phyloP scores from a whole-genome alignment of 495 filamentous ascomycete species.

The Xeromyces bisporus region DNA sequence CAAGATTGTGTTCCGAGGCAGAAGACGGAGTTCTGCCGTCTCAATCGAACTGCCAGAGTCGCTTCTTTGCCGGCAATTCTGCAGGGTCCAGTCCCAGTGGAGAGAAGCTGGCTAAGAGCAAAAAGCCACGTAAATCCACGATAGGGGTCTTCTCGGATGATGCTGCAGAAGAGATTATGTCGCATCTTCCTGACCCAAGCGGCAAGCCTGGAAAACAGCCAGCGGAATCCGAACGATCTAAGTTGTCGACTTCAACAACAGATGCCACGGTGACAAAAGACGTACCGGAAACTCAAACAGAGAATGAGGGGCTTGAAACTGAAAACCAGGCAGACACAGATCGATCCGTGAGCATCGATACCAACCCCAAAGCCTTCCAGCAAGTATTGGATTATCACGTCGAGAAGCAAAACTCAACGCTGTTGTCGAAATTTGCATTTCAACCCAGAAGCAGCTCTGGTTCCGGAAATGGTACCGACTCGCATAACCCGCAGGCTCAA shows the following conservation, averaged over 20 bases:
- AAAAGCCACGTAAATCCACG: slow-evolving; percentile 30
- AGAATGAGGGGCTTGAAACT: neutral
- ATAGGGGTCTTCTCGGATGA: slow-evolving; percentile 54
- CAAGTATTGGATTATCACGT: slow-evolving; percentile 23
- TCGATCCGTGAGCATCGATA: slow-evolving; percentile 7
- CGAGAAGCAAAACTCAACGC: slow-evolving; percentile 18
- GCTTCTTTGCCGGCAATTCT: slow-evolving; percentile 34
- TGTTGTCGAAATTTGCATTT: slow-evolving; percentile 22
- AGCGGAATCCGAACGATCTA: slow-evolving; percentile 14
- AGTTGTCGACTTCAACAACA: slow-evolving; percentile 1
- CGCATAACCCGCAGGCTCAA: slow-evolving; percentile 1
- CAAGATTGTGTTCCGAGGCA: slow-evolving; percentile 39
- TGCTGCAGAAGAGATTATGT: slow-evolving; percentile 43
- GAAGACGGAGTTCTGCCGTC: slow-evolving; percentile 25
- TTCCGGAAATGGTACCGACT: neutral
- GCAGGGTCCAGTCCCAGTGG: slow-evolving; percentile 34
- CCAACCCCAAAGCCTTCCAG: slow-evolving; percentile 12
- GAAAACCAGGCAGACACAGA: neutral
- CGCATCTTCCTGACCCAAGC: slow-evolving; percentile 28
- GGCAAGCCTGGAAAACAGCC: slow-evolving; percentile 3
- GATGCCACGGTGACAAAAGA: neutral
- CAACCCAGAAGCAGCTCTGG: slow-evolving; percentile 3
- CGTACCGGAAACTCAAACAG: neutral
- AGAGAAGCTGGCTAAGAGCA: slow-evolving; percentile 26
- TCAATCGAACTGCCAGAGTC: slow-evolving; percentile 30